Base-by-base conservation (phyloP, 2,329 filamentous ascomycete species). In the Phaeosphaeria sp. region DNA sequence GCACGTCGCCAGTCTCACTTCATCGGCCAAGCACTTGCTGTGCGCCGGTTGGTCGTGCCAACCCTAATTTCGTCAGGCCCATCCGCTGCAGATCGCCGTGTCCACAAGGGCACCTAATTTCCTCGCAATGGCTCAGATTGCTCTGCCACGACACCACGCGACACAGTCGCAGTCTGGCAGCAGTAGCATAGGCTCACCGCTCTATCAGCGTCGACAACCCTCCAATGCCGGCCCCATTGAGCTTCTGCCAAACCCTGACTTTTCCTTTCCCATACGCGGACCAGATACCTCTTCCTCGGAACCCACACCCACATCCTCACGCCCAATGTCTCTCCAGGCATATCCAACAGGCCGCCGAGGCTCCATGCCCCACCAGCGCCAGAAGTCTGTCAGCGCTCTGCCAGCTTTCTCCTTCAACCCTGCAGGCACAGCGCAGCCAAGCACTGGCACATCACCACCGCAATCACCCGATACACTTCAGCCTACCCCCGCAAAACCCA, bases 321-420 rank as follows among this genome's bases (percentile, higher is more conserved):
- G 72, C 17, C 73, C 76, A 58, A 76, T 75, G 65, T 78, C 77
- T 18, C 72, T 73, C 50, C 77, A 77, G 60, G 64, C 66, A 33
- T 72, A 72, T 64, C 74, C 74, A 20, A 59, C 69, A 17, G 71
- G 66, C 50, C 70, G 71, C 43, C 70, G 74, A 54, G 71, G 74
- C 50, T 74, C 72, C 22, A 67, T 72, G 58, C 71, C 71, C 50
- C 71, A 69, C 62, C 60, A 60, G 60, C 72, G 80, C 58, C 77
- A 79, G 48, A 76, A 77, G 57, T 81, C 80, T 6, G 74, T 77
- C 21, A 79, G 72, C 46, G 75, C 79, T 6, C 67, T 83, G 54
- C 81, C 81, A 6, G 80, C 76, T 60, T 83, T 83, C 69, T 77
- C 75, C 36, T 83, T 83, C 77, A 82, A 83, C 55, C 77, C 81